Conservation (phyloP, 192 early-diverging fungal species). For the Coemansia sp. region DNA sequence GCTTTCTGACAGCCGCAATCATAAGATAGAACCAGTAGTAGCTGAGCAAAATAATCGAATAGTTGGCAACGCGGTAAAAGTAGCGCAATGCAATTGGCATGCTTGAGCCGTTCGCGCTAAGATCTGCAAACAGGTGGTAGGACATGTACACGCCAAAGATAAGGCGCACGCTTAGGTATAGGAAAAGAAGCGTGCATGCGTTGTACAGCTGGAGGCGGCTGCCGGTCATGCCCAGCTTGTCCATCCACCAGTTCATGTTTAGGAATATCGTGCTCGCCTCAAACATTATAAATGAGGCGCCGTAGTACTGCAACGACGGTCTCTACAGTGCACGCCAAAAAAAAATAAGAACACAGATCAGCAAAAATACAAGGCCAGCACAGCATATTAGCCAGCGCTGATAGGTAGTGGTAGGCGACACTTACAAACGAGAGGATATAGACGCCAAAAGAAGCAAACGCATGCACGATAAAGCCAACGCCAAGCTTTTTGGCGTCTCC, state of each 20-base stretch:
- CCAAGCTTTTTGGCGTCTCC: constrained; percentile 68
- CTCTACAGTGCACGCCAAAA: constrained; percentile 49
- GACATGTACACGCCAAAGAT: constrained; percentile 76
- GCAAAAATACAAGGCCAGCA: background rate
- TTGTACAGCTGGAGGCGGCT: constrained; percentile 76
- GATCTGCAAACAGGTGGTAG: constrained; percentile 53
- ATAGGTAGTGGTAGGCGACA: constrained; percentile 19
- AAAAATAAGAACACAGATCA: background rate
- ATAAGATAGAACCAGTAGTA: constrained; percentile 57
- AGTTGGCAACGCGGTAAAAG: constrained; percentile 48
- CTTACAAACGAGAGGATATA: constrained; percentile 63
- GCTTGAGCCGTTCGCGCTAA: constrained; percentile 30
- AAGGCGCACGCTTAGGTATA: constrained; percentile 76
- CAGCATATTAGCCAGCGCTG: background rate
- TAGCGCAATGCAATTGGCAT: constrained; percentile 37
- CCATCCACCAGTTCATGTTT: constrained; percentile 86
- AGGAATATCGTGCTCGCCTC: constrained; percentile 90
- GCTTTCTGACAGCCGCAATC: constrained; percentile 41
- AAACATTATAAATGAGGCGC: constrained; percentile 83
- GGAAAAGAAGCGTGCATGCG: constrained; percentile 68
- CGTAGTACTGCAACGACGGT: constrained; percentile 86
- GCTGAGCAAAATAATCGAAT: constrained; percentile 35
- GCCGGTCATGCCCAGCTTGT: constrained; percentile 86
- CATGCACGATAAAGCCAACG: constrained; percentile 81
- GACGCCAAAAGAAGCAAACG: constrained; percentile 69